Evolutionary conservation across 164 flowering plant genomes (phyloP).

Genomic region (Sextonia rubra): DNA sequence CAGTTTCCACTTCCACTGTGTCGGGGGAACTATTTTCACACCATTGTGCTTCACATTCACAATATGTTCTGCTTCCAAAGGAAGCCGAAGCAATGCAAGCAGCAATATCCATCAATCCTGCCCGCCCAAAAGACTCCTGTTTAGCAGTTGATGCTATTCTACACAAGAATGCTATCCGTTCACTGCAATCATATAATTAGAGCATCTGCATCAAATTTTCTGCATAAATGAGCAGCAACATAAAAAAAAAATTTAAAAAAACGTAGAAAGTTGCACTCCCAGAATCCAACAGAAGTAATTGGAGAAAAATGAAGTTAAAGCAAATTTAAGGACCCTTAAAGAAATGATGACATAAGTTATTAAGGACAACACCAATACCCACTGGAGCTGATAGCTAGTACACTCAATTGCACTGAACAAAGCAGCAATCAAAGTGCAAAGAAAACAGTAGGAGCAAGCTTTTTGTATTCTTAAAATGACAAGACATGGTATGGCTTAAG

Average conservation of each 20-base stretch:
- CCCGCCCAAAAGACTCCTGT: slow-evolving; percentile 69
- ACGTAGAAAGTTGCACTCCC: neutral
- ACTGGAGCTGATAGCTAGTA: neutral
- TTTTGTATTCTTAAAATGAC: neutral
- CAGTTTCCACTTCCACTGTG: slow-evolving; percentile 15
- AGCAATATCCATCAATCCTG: slow-evolving; percentile 83
- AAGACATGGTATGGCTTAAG: neutral
- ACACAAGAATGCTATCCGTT: slow-evolving; percentile 42
- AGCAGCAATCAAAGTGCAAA: neutral
- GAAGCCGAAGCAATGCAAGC: slow-evolving; percentile 72
- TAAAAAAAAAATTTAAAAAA: neutral
- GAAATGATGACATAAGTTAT: neutral
- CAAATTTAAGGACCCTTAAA: neutral
- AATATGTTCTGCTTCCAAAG: slow-evolving; percentile 23
- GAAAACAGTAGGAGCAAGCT: neutral
- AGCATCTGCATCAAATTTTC: slow-evolving; percentile 3
- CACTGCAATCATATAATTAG: slow-evolving; percentile 39
- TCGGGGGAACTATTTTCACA: slow-evolving; percentile 17
- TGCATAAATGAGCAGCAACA: neutral
- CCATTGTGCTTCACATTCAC: slow-evolving; percentile 14
- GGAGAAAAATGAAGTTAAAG: neutral
- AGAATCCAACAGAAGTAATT: neutral
- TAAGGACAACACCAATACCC: neutral
- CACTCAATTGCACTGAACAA: neutral
- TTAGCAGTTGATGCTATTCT: slow-evolving; percentile 57